Evolutionary conservation across 2,329 filamentous ascomycete species (phyloP), one percentile per base, ranked within the genome.

Genomic region (Neofusicoccum kwambonambiense): DNA sequence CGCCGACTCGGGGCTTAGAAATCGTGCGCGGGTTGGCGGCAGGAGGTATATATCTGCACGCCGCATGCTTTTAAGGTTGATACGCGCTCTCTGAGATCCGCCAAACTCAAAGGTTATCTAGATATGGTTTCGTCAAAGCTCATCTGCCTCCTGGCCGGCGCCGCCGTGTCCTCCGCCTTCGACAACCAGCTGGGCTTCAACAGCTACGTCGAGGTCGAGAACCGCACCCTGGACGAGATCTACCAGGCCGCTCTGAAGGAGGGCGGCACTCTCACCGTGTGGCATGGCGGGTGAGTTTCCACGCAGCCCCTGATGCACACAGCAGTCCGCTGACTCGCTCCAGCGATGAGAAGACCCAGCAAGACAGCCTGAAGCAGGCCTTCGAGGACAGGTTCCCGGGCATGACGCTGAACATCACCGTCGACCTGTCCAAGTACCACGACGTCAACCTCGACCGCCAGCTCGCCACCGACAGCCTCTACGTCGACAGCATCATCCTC

Each of bases 401-500:
- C 8, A 80, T 85, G 65, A 81, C 77, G 3, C 77, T 86, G 15
- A 84, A 86, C 68, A 57, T 84, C 41, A 85, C 84, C 0, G 82
- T 86, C 49, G 83, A 86, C 65, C 70, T 86, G 0, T 85, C 83
- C 65, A 86, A 86, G 68, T 86, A 86, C 67, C 83, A 83, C 67
- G 81, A 84, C 64, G 74, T 69, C 17, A 74, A 74, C n/a, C 7
- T 86, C 6, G 82, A 87, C 67, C 70, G 78, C 42, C 80, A 83
- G 64, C 71, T 84, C 1, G 79, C 77, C 3, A 67, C 64, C 31
- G 60, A 69, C 9, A 69, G 72, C 42, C 66, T 74, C 19, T 72
- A 74, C 13, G 70, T 75, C 17, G 85, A 87, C 69, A 79, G 78
- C 67, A 72, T 80, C 50, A 76, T 80, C 5, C 70, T 86, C 3